These are phyloP conservation scores for Globisporangium viniferum DNA, from an alignment of 352 stramenopile genomes.

Conservation along the genomic window DNA sequence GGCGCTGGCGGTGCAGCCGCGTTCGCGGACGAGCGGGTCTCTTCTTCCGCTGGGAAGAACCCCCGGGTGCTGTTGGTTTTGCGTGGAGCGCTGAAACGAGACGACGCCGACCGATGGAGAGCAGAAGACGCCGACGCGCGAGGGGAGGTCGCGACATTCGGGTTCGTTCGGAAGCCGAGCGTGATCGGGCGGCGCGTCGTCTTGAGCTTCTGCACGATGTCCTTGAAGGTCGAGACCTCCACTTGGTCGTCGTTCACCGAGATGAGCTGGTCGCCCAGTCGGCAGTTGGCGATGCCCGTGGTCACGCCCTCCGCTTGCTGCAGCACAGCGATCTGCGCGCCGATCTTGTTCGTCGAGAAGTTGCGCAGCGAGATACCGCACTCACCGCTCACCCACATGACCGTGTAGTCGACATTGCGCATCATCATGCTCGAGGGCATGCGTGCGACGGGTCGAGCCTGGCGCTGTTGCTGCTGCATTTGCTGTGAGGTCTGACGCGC, in stretches of 20 bases:
- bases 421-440: constrained; percentile 2
- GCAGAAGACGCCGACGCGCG: constrained; percentile 14
- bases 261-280: constrained; percentile 71
- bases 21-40: background rate
- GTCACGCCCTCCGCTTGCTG: constrained; percentile 77
- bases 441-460: background rate
- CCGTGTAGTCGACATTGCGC: constrained; percentile 48
- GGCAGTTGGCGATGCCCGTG: constrained; percentile 72
- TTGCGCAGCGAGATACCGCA: constrained; percentile 84
- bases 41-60: constrained; percentile 18
- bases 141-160: constrained; percentile 66
- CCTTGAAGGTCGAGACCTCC: constrained; percentile 48
- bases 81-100: background rate
- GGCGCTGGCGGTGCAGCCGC: background rate
- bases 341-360: constrained; percentile 71
- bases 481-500: constrained; percentile 32
- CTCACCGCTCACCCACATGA: constrained; percentile 81
- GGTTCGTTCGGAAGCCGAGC: constrained; percentile 66
- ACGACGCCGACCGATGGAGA: background rate
- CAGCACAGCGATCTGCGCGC: constrained; percentile 75
- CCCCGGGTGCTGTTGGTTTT: background rate
- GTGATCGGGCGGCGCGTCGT: constrained; percentile 63
- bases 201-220: constrained; percentile 82
- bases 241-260: constrained; percentile 73
- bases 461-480: constrained; percentile 21